Percentiles rank a stretch among this genome's conserved stretches.
Conservation (phyloP, 352 stramenopile genomes). For the Phytophthora foliorum region DNA sequence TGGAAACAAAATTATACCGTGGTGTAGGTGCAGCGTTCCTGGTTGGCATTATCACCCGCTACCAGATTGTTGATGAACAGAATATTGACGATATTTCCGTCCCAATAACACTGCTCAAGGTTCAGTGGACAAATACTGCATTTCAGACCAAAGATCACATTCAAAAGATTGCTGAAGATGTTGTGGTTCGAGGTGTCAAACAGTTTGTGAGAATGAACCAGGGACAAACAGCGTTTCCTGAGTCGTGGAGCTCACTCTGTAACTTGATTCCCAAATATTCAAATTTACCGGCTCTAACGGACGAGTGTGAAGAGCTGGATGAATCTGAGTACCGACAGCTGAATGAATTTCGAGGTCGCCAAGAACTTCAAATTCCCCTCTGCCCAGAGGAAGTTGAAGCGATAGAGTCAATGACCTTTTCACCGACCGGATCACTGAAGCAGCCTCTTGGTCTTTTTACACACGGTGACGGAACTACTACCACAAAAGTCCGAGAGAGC, state of each 20-base stretch:
- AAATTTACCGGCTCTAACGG: background rate
- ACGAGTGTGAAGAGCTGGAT: conserved; percentile 9
- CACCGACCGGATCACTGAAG: background rate
- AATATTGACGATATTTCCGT: background rate
- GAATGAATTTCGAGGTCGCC: background rate
- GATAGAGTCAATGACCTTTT: conserved; percentile 7
- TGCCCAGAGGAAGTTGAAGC: conserved; percentile 1
- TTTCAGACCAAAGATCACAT: conserved; percentile 1
- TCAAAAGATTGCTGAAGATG: background rate
- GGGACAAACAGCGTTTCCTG: background rate
- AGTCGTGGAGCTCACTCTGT: conserved; percentile 12
- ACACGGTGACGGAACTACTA: background rate
- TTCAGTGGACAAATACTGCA: conserved; percentile 12
- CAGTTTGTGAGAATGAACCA: conserved; percentile 1
- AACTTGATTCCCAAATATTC: conserved; percentile 3
- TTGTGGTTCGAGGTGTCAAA: background rate
- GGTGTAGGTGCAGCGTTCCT: conserved; percentile 1
- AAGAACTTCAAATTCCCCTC: conserved; percentile 1
- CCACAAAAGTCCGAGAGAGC: background rate
- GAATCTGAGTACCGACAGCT: background rate
- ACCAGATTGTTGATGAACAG: background rate
- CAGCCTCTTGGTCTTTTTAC: background rate
- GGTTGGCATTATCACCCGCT: background rate
- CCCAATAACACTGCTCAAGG: background rate
- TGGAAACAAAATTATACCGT: background rate